A percentile compares a stretch with the other conserved stretches of the same genome.
These are phyloP conservation scores for Magnolia changhungtana DNA, from an alignment of 164 flowering plant species.

Conservation along the genomic window DNA sequence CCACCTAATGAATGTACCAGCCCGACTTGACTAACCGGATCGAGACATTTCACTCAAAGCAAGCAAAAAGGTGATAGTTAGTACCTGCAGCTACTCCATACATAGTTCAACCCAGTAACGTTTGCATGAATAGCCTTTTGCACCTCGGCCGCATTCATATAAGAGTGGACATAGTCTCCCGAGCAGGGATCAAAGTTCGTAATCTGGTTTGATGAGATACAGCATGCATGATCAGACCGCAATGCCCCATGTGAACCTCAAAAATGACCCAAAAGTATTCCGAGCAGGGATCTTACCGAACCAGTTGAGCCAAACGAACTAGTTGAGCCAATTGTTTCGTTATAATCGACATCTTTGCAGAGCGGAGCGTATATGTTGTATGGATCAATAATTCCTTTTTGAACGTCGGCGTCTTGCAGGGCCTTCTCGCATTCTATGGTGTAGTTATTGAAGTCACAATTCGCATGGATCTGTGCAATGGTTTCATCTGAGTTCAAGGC, in stretches of 20 bases:
- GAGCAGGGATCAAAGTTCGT: constrained; percentile 30
- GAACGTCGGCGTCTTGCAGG: not conserved
- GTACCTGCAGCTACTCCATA: constrained; percentile 35
- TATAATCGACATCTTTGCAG: constrained; percentile 9
- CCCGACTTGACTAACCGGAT: too few species aligned
- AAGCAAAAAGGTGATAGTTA: not conserved
- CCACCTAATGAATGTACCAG: too few species aligned
- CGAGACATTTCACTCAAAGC: too few species aligned
- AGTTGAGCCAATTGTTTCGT: not conserved
- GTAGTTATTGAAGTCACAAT: constrained; percentile 17
- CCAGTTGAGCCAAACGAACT: constrained; percentile 19
- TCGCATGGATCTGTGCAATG: constrained; percentile 8
- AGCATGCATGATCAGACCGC: not conserved
- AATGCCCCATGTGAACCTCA: too few species aligned
- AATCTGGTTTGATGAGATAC: not conserved
- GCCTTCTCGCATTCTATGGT: constrained; percentile 4
- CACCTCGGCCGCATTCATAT: constrained; percentile 33
- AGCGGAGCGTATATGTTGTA: constrained; percentile 46
- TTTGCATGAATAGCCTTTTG: constrained; percentile 36
- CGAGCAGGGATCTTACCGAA: constrained; percentile 21
- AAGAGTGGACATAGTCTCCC: constrained; percentile 11
- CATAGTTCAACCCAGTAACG: constrained; percentile 8
- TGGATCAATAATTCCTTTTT: constrained; percentile 19
- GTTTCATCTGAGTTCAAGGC: constrained; percentile 40
- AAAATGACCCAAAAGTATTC: too few species aligned